Base-by-base conservation (phyloP, 768 basidiomycete species). In the Psilocybe cyanescens region DNA sequence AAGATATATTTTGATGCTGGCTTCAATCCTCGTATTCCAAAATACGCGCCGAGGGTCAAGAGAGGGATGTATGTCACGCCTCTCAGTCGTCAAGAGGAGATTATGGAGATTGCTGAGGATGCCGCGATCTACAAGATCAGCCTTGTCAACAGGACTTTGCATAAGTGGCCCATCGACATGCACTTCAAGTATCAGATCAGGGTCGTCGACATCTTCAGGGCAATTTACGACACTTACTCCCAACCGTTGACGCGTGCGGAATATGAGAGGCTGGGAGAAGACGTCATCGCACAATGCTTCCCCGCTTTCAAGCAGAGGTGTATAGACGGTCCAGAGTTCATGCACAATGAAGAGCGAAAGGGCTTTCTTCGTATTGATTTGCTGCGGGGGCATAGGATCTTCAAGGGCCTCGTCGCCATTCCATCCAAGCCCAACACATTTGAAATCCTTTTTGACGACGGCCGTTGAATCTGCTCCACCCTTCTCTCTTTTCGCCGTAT, bases 281-380 rank as follows among this genome's bases (percentile, higher is more conserved):
- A 66, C 33, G 76, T 74, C 58, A 65, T 77, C 59, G 68, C 70
- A 29, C 73, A 74, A 24, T 83, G 81, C 66, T 71, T 75, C 28
- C 72, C 65, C 1, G 77, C 80, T 0, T 87, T 84, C 64, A 72
- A 76, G 39, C 78, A 81, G 55, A 76, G 84, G 51, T 84, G 83
- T 67, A 67, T 71, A 35, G 78, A 82, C 52, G 73, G 74, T 31
- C 77, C 78, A 1, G 79, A 79, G 31, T 64, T 80, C 52, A 72
- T 75, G 14, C 75, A 75, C 55, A 76, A 71, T 56, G 81, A 80
- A 59, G 76, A 78, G 62, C 70, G 72, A 33, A 72, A 78, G 50
- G 87, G 87, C 6, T 77, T 86, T 72, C 76, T 80, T 56, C 80
- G 88, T 16, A 80, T 88, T 51, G 88, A 90, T 61, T 69, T 85